A percentile compares a stretch with the other conserved stretches of the same genome.
Evolutionary conservation across 2,329 filamentous ascomycete genomes (phyloP).

Genomic region (Paecilomyces fulvus): DNA sequence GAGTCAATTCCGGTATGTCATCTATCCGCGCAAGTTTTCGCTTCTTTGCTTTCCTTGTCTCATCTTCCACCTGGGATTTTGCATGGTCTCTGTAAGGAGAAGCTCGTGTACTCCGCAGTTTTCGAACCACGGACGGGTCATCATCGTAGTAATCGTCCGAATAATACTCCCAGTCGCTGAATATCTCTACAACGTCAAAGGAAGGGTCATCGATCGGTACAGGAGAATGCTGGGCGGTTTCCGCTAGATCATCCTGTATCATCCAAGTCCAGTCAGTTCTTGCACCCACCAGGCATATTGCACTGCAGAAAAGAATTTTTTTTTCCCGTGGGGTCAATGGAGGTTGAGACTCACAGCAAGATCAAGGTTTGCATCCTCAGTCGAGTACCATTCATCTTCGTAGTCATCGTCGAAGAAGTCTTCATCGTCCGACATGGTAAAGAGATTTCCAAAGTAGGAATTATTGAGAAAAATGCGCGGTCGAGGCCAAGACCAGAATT

Average conservation of each 20-base stretch:
- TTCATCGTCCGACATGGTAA: constrained; percentile 30
- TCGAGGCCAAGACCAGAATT: neutral
- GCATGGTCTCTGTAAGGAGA: neutral
- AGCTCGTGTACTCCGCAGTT: constrained; percentile 5
- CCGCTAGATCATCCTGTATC: constrained; percentile 35
- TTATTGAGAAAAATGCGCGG: neutral
- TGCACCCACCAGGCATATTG: neutral
- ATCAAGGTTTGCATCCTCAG: constrained; percentile 27
- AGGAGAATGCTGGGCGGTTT: constrained; percentile 32
- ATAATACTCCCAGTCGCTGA: constrained; percentile 39
- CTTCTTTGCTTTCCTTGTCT: constrained; percentile 12
- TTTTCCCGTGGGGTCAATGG: neutral
- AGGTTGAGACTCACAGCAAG: constrained; percentile 20
- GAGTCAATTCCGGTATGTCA: constrained; percentile 6
- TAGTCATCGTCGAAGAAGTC: constrained; percentile 28
- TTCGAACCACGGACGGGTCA: constrained; percentile 26
- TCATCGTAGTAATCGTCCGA: constrained; percentile 39
- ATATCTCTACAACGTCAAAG: constrained; percentile 31
- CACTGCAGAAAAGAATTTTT: neutral
- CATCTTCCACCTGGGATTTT: constrained; percentile 1
- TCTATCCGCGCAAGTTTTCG: constrained; percentile 12
- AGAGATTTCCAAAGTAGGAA: neutral
- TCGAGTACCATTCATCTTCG: constrained; percentile 20
- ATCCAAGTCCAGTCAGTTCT: neutral
- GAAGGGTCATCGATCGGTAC: constrained; percentile 31